phyloP scores from a whole-genome alignment of 1,139 yeast genomes.

The Hansenula lynferdii region DNA sequence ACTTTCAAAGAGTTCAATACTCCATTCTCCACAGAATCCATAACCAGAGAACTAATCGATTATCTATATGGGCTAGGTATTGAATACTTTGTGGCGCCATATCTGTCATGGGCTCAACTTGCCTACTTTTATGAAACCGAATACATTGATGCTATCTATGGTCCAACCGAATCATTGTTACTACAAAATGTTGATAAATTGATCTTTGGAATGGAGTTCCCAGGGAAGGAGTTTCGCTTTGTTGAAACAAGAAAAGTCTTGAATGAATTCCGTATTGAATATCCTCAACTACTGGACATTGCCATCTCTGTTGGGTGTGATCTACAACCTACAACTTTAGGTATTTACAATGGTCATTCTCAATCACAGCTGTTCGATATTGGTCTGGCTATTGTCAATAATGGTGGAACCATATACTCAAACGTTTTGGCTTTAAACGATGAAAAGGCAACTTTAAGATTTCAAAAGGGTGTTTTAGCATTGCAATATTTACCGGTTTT shows the following conservation, averaged over 20 bases:
- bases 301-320: slow-evolving; percentile 76
- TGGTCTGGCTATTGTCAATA: slow-evolving; percentile 38
- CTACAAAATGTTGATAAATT: slow-evolving; percentile 61
- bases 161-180: slow-evolving; percentile 76
- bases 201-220: slow-evolving; percentile 68
- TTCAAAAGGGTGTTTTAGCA: slow-evolving; percentile 49
- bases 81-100: slow-evolving; percentile 79
- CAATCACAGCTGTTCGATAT: slow-evolving; percentile 29
- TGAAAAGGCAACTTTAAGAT: slow-evolving; percentile 30
- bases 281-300: slow-evolving; percentile 69
- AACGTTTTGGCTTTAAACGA: slow-evolving; percentile 23
- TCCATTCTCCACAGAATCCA: slow-evolving; percentile 32
- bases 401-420: slow-evolving; percentile 43
- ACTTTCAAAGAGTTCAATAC: slow-evolving; percentile 27
- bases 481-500: slow-evolving; percentile 65
- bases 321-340: slow-evolving; percentile 63
- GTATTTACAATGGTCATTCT: slow-evolving; percentile 36
- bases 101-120: slow-evolving; percentile 76
- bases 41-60: slow-evolving; percentile 51
- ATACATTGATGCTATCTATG: slow-evolving; percentile 72
- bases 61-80: slow-evolving; percentile 53
- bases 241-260: slow-evolving; percentile 58
- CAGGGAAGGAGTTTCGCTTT: slow-evolving; percentile 58
- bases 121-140: slow-evolving; percentile 55
- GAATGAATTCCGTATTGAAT: slow-evolving; percentile 52